Evolutionary conservation across 345 rosid species (phyloP).

Genomic region (Arabidopsis arenosa): DNA sequence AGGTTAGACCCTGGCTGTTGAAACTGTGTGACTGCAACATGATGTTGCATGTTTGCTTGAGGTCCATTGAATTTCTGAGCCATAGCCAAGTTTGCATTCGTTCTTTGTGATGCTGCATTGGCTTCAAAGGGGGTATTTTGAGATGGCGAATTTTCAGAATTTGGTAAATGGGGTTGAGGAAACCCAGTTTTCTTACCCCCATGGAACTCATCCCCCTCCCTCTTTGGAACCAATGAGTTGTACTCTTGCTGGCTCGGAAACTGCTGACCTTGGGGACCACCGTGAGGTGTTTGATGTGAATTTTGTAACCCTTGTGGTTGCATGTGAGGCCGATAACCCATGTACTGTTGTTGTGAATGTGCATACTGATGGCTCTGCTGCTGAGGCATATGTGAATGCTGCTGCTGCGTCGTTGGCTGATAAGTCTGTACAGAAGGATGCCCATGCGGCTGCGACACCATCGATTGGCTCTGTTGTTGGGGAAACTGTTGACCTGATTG

Average conservation of each 20-base stretch:
- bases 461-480: conserved; percentile 56
- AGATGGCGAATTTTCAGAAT: conserved; percentile 55
- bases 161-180: conserved; percentile 71
- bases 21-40: conserved; percentile 50
- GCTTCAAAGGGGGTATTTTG: conserved; percentile 58
- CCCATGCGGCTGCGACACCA: conserved; percentile 52
- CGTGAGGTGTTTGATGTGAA: conserved; percentile 57
- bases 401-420: conserved; percentile 57
- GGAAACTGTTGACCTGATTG: conserved; percentile 60
- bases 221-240: conserved; percentile 50
- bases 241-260: conserved; percentile 61
- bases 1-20: conserved; percentile 64
- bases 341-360: conserved; percentile 63
- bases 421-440: conserved; percentile 37
- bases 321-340: conserved; percentile 60
- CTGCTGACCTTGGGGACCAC: conserved; percentile 62
- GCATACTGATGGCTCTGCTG: conserved; percentile 66
- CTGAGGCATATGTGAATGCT: conserved; percentile 51
- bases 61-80: conserved; percentile 66
- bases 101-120: conserved; percentile 52
- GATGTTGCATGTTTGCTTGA: conserved; percentile 57
- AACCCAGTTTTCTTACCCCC: conserved; percentile 61
- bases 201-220: conserved; percentile 67
- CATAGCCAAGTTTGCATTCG: conserved; percentile 55
- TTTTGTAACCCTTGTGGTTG: conserved; percentile 56